A percentile compares a stretch with the other conserved stretches of the same genome.
phyloP scores from a whole-genome alignment of 1,284 basidiomycete genomes.

The Chondrostereum purpureum region DNA sequence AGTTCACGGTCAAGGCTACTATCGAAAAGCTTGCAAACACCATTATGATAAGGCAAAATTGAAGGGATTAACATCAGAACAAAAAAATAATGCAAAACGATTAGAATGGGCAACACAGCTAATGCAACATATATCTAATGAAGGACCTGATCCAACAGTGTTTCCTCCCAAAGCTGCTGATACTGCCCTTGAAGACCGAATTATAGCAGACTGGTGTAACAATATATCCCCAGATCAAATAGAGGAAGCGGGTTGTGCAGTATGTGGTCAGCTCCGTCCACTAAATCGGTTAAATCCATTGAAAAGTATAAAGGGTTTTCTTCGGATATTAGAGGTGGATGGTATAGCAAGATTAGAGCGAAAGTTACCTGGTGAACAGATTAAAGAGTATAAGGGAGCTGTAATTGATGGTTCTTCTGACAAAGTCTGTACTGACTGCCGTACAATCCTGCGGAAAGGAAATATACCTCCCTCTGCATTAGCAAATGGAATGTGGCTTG shows the following conservation, averaged over 20 bases:
- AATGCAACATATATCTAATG: too few relatives aligned
- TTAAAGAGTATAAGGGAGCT: conserved; percentile 14
- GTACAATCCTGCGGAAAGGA: conserved; percentile 11
- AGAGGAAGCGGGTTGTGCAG: conserved; percentile 23
- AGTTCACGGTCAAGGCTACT: too few relatives aligned
- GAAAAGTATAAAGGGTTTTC: conserved; percentile 11
- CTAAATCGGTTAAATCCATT: conserved; percentile 10
- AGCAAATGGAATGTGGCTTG: conserved; percentile 32
- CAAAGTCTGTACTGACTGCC: conserved; percentile 15
- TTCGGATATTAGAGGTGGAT: conserved; percentile 10
- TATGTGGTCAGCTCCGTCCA: conserved; percentile 20
- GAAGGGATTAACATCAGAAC: too few relatives aligned
- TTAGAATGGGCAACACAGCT: too few relatives aligned
- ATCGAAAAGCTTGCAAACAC: too few relatives aligned
- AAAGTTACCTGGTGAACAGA: not conserved
- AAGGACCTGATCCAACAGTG: too few relatives aligned
- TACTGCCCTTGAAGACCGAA: not conserved
- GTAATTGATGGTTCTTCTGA: conserved; percentile 15
- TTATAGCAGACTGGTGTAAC: not conserved
- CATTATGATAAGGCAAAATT: too few relatives aligned
- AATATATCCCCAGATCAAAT: not conserved
- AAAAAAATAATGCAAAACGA: too few relatives aligned
- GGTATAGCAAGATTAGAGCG: not conserved
- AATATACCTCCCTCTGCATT: conserved; percentile 23
- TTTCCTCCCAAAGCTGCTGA: not conserved